Base-by-base conservation (phyloP, 352 stramenopile species). In the Aphanomyces stellatus region DNA sequence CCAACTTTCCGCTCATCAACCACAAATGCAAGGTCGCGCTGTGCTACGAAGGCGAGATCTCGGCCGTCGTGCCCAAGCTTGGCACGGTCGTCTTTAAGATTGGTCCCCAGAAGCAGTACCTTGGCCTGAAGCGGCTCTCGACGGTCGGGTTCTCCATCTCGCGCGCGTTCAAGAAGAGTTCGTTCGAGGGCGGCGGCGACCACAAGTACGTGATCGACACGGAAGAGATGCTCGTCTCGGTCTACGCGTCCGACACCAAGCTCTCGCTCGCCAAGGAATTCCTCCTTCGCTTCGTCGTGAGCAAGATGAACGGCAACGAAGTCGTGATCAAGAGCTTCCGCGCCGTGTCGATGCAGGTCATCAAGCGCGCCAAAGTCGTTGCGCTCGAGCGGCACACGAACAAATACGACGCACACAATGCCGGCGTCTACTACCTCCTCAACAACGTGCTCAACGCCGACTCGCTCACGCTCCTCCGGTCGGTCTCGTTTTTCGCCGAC, bases 401-500 rank as follows among this genome's bases (percentile, higher is more conserved):
- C 24, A 69, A 71, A 22, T 79, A 85, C 35, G 53, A 88, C 19
- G 75, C 75, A 0, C 48, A 63, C 1, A 76, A 71, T 28, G 61
- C 43, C 22, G 13, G 48, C 10, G 42, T 42, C 4, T 69, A 73
- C 40, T 70, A 79, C 42, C 80, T 77, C 0, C 62, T 91, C 27
- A 90, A 85, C 49, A 80, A 77, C 3, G 65, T 90, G 6, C 88
- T 79, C 24, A 91, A 89, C 53, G 71, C 77, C 28, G 81, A 91
- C 55, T 72, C 89, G 33, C 74, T 90, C 11, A 80, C 80, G 13
- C 56, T 90, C 0, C 66, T 91, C 0, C 67, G 74, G 0, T 76
- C 72, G n/a, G 88, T 91, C 13, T 81, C 83, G 25, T 91, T 91
- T 66, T 91, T 91, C 46, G 70, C 78, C 2, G 76, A 74, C 37